Percentiles rank a stretch among this genome's conserved stretches.
Conservation (phyloP, 2,329 filamentous ascomycete species). For the Alternaria sp. region DNA sequence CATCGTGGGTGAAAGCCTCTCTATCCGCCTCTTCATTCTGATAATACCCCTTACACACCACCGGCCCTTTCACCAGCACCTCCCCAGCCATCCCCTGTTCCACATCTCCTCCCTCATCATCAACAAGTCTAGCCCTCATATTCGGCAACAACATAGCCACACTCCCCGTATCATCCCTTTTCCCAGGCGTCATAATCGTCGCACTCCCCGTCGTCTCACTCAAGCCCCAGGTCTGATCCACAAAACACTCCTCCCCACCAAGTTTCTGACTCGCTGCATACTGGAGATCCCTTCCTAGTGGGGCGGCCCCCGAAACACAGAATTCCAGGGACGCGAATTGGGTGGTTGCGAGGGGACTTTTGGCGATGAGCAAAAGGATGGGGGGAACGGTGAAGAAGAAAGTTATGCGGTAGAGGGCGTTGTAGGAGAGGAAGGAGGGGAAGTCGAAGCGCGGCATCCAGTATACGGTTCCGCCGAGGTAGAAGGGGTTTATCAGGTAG, state of each 20-base stretch:
- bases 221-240: constrained; percentile 64
- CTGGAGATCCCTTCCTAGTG: constrained; percentile 63
- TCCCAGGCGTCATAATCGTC: constrained; percentile 53
- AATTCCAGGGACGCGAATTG: constrained; percentile 60
- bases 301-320: constrained; percentile 62
- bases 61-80: constrained; percentile 43
- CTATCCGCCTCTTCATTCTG: constrained; percentile 40
- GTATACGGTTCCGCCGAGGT: constrained; percentile 55
- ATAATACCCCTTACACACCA: constrained; percentile 48
- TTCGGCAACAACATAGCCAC: constrained; percentile 54
- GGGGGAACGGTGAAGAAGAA: constrained; percentile 66
- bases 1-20: constrained; percentile 37
- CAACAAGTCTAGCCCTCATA: constrained; percentile 42
- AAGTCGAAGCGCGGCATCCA: constrained; percentile 70
- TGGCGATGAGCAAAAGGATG: constrained; percentile 66
- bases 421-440: constrained; percentile 60
- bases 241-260: constrained; percentile 50
- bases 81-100: constrained; percentile 40
- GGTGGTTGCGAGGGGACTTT: constrained; percentile 61
- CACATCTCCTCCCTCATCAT: constrained; percentile 43
- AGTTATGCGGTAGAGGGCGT: constrained; percentile 58
- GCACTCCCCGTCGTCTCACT: constrained; percentile 61
- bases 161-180: constrained; percentile 55
- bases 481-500: constrained; percentile 55
- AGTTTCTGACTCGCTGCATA: constrained; percentile 58